A percentile compares a stretch with the other conserved stretches of the same genome.
phyloP scores from a whole-genome alignment of 2,329 filamentous ascomycete species.

The Fusarium bactridioides region DNA sequence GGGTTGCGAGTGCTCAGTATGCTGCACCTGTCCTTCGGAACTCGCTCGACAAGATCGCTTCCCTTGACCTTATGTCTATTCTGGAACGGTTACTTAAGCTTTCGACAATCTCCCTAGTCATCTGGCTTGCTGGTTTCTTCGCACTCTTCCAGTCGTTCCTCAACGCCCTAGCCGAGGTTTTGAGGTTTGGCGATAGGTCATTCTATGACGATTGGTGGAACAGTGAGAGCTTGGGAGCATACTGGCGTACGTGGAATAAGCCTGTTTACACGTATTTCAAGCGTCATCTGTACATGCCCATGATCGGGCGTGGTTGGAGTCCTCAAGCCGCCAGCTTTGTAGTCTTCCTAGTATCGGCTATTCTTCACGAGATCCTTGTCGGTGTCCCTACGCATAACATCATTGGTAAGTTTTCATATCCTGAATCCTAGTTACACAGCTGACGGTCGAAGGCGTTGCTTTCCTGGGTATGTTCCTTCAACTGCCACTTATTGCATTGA shows the following conservation, averaged over 20 bases:
- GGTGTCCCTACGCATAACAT: constrained; percentile 95
- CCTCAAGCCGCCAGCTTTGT: constrained; percentile 74
- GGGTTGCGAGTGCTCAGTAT: constrained; percentile 94
- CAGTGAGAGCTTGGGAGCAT: constrained; percentile 80
- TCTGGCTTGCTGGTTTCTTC: constrained; percentile 98
- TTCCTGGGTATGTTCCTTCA: constrained; percentile 95
- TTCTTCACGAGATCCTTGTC: constrained; percentile 91
- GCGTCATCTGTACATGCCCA: constrained; percentile 87
- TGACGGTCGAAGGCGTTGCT: constrained; percentile 72
- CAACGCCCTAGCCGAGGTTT: constrained; percentile 89
- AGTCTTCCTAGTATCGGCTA: constrained; percentile 87
- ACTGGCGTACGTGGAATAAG: constrained; percentile 98
- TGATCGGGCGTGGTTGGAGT: constrained; percentile 84
- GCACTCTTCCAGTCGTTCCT: constrained; percentile 92
- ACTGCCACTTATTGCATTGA: constrained; percentile 84
- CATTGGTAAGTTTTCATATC: constrained; percentile 67
- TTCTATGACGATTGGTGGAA: constrained; percentile 99
- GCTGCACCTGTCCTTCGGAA: constrained; percentile 89
- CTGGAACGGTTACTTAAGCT: constrained; percentile 92
- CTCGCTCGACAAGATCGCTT: constrained; percentile 85
- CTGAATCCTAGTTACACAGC: background rate
- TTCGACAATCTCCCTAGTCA: constrained; percentile 91
- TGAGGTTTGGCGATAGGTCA: constrained; percentile 88
- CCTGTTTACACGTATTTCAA: constrained; percentile 98
- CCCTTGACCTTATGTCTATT: constrained; percentile 81